A percentile compares a stretch with the other conserved stretches of the same genome.
Evolutionary conservation across 305 asterid species (phyloP).

Genomic region (Fraxinus sp.): DNA sequence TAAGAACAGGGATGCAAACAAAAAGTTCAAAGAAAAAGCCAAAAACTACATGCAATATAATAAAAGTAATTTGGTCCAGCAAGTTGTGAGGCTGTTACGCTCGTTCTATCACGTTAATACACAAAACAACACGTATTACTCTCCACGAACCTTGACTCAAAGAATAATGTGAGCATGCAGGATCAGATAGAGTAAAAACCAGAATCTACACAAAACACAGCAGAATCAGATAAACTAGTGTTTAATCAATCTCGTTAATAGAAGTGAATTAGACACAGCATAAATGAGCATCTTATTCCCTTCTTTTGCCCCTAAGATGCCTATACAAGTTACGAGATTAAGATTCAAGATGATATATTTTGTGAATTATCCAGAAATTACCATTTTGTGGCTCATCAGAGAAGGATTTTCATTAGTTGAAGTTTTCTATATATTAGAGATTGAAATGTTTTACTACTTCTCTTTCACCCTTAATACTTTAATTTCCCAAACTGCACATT

Average conservation of each 20-base stretch:
- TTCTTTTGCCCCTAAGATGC: background rate
- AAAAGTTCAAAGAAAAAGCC: background rate
- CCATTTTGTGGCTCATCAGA: background rate
- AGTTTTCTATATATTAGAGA: background rate
- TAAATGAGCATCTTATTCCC: background rate
- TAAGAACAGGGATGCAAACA: background rate
- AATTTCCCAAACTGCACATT: background rate
- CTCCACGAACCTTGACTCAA: conserved; percentile 23
- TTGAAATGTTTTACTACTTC: background rate
- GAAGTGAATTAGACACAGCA: background rate
- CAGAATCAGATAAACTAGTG: background rate
- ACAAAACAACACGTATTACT: background rate
- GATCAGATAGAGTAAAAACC: background rate
- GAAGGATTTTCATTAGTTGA: background rate
- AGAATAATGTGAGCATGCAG: background rate
- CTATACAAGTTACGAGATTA: background rate
- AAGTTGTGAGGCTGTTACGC: background rate
- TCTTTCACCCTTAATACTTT: background rate
- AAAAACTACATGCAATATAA: background rate
- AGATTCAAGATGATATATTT: background rate
- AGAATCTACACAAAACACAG: background rate
- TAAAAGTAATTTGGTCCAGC: conserved; percentile 4
- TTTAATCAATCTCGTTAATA: background rate
- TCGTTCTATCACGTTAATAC: conserved; percentile 6
- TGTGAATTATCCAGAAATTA: background rate